Evolutionary conservation across 2,329 filamentous ascomycete genomes (phyloP).

Genomic region (Pseudocercospora eumusae): DNA sequence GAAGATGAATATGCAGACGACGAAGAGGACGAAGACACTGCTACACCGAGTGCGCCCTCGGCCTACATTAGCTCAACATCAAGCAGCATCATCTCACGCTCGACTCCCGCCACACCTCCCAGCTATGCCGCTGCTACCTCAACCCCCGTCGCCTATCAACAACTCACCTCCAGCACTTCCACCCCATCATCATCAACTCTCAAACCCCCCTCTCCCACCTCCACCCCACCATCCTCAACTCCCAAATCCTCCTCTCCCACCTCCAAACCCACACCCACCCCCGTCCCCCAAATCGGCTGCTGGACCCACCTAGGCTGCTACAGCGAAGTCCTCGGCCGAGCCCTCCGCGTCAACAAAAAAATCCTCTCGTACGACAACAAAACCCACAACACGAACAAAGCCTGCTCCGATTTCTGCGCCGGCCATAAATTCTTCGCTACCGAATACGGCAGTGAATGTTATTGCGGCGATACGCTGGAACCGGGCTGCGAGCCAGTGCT

Average conservation of each 20-base stretch:
- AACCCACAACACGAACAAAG: slow-evolving; percentile 7
- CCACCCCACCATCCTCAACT: neutral
- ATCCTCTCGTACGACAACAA: slow-evolving; percentile 10
- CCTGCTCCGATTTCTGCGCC: neutral
- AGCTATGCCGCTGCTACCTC: neutral
- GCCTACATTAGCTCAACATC: neutral
- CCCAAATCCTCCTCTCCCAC: neutral
- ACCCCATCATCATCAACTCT: neutral
- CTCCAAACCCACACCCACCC: neutral
- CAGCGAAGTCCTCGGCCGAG: neutral
- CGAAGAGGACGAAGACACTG: neutral
- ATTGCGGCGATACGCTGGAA: slow-evolving; percentile 4
- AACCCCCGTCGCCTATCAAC: neutral
- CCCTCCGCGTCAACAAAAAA: neutral
- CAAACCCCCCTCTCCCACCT: no score
- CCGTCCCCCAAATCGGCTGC: slow-evolving; percentile 1
- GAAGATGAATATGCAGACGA: neutral
- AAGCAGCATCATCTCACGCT: neutral
- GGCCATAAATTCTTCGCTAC: slow-evolving; percentile 2
- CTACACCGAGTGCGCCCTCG: neutral
- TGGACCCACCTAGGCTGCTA: slow-evolving; percentile 9
- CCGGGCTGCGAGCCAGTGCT: neutral
- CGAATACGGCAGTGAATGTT: slow-evolving; percentile 6
- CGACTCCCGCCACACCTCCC: neutral
- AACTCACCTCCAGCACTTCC: neutral